Percentiles rank a stretch among this genome's conserved stretches.
Evolutionary conservation across 1,139 yeast species (phyloP).

Genomic region (Suhomyces wounanorum): DNA sequence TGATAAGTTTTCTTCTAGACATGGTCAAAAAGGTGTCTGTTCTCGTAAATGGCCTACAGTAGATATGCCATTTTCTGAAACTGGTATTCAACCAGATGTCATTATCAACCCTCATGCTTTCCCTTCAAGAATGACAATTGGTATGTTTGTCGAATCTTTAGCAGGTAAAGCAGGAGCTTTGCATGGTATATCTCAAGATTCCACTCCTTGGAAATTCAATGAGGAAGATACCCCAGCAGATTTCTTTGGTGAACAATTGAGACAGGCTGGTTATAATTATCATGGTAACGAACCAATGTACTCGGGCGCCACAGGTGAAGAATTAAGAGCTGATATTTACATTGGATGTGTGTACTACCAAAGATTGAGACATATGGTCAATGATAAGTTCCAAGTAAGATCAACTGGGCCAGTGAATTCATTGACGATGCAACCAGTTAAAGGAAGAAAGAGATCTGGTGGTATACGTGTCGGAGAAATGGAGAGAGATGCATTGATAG

Average conservation of each 20-base stretch:
- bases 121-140: slow-evolving; percentile 99
- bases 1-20: slow-evolving; percentile 97
- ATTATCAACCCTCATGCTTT: slow-evolving; percentile 98
- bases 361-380: slow-evolving; percentile 98
- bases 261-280: slow-evolving; percentile 87
- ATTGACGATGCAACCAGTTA: slow-evolving; percentile 98
- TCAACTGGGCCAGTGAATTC: slow-evolving; percentile 98
- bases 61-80: slow-evolving; percentile 96
- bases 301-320: slow-evolving; percentile 98
- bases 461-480: slow-evolving; percentile 99
- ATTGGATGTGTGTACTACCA: slow-evolving; percentile 97
- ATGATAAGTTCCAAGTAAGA: slow-evolving; percentile 98
- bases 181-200: slow-evolving; percentile 96
- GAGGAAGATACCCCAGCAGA: slow-evolving; percentile 97
- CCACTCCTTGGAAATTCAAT: slow-evolving; percentile 94
- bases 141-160: slow-evolving; percentile 97
- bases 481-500: slow-evolving; percentile 99
- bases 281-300: slow-evolving; percentile 99
- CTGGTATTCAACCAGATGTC: slow-evolving; percentile 96
- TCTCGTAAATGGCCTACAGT: slow-evolving; percentile 97
- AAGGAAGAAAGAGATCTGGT: slow-evolving; percentile 98
- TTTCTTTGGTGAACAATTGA: slow-evolving; percentile 91
- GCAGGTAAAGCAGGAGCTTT: slow-evolving; percentile 99
- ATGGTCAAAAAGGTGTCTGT: slow-evolving; percentile 99
- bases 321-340: slow-evolving; percentile 91